Evolutionary conservation across 2,329 filamentous ascomycete species (phyloP), one percentile per base, ranked within the genome.

Genomic region (Gremmenia infestans): DNA sequence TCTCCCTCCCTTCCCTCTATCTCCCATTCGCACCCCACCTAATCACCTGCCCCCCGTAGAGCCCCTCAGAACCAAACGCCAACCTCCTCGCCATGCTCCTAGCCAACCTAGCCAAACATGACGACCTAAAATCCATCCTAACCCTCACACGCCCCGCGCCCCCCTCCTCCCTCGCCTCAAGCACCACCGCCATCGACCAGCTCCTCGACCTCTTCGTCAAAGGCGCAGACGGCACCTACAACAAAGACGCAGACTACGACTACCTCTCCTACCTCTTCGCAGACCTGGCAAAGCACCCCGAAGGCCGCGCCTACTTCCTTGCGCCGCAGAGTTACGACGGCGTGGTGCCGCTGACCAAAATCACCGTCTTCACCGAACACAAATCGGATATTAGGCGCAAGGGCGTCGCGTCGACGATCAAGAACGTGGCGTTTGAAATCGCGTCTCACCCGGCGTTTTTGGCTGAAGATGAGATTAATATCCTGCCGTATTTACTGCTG

Each of bases 171-270:
- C 81, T 96, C 6, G 85, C 83, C 5, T 87, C 83, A 1, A 89
- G 90, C 42, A 81, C 86, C 37, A 78, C 83, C 56, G 86, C 90
- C 4, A 82, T 97, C 65, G 91, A 97, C 71, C 94, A 97, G 72
- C 77, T 99, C 32, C 84, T 99, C 71, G 94, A 97, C 71, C 87
- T 95, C 65, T 99, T 99, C 70, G 94, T 97, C 69, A 95, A 94
- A 75, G 93, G 93, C 19, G 86, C 89, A 22, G 86, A 88, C 59
- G 88, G 88, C 23, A 78, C 80, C 9, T 91, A 94, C 72, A 97
- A 97, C 78, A 87, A 88, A 68, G 72, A 87, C 25, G 91, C 91
- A 58, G 82, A 93, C 72, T 97, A 85, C 71, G 91, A 99, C 74
- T 97, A 97, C 72, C 81, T 99, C 23, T 85, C 91, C 43, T 99